Percentiles rank a stretch among this genome's conserved stretches.
phyloP scores from a whole-genome alignment of 1,284 basidiomycete genomes.

The Melanopsichium pennsylvanicum region DNA sequence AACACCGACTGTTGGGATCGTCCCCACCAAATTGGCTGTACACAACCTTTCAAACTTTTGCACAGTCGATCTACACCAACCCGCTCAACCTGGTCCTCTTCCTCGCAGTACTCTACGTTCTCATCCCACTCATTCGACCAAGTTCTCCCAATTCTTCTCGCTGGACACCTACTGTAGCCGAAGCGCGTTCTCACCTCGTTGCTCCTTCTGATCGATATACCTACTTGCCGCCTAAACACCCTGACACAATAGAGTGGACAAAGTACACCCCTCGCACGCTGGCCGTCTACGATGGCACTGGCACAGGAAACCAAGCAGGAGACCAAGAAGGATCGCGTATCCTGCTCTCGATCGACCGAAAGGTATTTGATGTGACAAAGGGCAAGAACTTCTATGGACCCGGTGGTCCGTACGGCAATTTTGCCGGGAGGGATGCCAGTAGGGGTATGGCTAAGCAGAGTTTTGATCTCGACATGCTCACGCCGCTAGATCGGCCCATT shows the following conservation, averaged over 20 bases:
- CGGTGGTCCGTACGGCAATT: conserved; percentile 93
- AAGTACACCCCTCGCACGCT: conserved; percentile 62
- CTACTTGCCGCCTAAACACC: conserved; percentile 53
- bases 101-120: conserved; percentile 39
- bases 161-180: conserved; percentile 35
- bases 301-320: conserved; percentile 11
- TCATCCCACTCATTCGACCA: conserved; percentile 47
- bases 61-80: conserved; percentile 48
- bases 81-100: conserved; percentile 54
- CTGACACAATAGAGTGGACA: conserved; percentile 52
- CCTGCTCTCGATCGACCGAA: conserved; percentile 82
- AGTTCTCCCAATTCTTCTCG: conserved; percentile 30
- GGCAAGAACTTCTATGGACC: conserved; percentile 92
- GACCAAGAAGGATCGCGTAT: conserved; percentile 71
- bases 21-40: background rate
- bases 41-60: conserved; percentile 4
- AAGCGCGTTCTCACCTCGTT: conserved; percentile 35
- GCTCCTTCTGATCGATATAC: conserved; percentile 47
- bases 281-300: conserved; percentile 59
- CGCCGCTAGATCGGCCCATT: conserved; percentile 81
- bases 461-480: conserved; percentile 89
- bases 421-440: conserved; percentile 91
- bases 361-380: conserved; percentile 88
- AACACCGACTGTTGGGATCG: conserved; percentile 4
- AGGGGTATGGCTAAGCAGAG: conserved; percentile 97